These are phyloP conservation scores for Coniochaeta sp. DNA, from an alignment of 2,329 filamentous ascomycete genomes.

Conservation along the genomic window DNA sequence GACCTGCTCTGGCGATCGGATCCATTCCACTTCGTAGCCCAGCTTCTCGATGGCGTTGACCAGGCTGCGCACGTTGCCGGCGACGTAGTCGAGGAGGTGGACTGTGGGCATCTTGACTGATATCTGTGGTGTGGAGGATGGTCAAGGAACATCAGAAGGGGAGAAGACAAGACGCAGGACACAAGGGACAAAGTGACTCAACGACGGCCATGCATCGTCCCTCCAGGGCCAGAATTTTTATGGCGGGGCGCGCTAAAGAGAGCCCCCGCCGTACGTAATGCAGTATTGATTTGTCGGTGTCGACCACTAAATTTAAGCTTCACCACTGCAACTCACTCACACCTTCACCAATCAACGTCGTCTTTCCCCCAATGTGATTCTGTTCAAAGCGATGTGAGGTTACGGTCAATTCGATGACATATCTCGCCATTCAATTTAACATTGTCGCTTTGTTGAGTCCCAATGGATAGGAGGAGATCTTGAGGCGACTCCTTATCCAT, in stretches of 20 bases:
- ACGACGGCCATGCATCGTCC: neutral
- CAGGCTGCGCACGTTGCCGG: slow-evolving; percentile 90
- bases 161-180: neutral
- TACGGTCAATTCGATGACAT: no score
- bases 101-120: slow-evolving; percentile 66
- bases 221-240: slow-evolving; percentile 1
- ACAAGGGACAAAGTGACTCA: slow-evolving; percentile 4
- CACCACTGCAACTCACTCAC: neutral
- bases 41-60: slow-evolving; percentile 97
- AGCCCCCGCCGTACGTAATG: neutral
- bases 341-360: neutral
- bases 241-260: neutral
- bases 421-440: neutral
- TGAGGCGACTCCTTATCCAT: neutral
- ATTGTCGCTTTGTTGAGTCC: neutral
- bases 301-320: slow-evolving; percentile 22
- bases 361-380: neutral
- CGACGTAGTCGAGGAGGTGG: slow-evolving; percentile 80
- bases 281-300: slow-evolving; percentile 16
- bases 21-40: slow-evolving; percentile 89
- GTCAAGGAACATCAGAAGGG: neutral
- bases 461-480: neutral
- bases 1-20: slow-evolving; percentile 78
- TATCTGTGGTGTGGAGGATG: slow-evolving; percentile 1
- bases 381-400: neutral